phyloP scores from a whole-genome alignment of 257 asterid genomes.

The Coffea canephora region DNA sequence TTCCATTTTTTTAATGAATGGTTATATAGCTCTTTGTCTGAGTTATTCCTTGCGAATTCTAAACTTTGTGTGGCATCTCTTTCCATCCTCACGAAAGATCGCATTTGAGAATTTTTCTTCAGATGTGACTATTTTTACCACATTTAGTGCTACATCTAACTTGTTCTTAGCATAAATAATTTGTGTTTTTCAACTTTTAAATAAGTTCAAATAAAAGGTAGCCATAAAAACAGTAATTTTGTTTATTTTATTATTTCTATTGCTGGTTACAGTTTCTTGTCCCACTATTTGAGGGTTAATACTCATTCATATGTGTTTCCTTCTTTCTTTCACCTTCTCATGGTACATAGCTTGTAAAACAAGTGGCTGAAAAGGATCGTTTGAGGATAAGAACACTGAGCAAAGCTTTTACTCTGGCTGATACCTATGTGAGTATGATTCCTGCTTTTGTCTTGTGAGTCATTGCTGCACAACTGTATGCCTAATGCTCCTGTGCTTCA shows the following conservation, averaged over 20 bases:
- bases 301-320: constrained; percentile 16
- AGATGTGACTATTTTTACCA: background rate
- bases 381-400: constrained; percentile 66
- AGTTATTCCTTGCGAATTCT: background rate
- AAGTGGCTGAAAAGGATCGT: constrained; percentile 79
- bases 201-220: background rate
- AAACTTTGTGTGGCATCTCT: background rate
- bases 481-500: background rate
- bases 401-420: constrained; percentile 80
- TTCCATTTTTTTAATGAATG: background rate
- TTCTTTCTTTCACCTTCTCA: background rate
- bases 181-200: background rate
- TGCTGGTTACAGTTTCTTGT: background rate
- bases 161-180: too few species aligned
- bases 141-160: background rate
- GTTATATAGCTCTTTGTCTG: background rate
- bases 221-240: background rate
- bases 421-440: constrained; percentile 55
- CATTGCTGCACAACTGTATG: constrained; percentile 4
- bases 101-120: background rate
- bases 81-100: background rate
- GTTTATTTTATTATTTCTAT: background rate
- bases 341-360: constrained; percentile 75
- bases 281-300: background rate
- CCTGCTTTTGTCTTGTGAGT: background rate